Evolutionary conservation across 2,329 filamentous ascomycete genomes (phyloP).

Genomic region (Alternaria incomplexa): DNA sequence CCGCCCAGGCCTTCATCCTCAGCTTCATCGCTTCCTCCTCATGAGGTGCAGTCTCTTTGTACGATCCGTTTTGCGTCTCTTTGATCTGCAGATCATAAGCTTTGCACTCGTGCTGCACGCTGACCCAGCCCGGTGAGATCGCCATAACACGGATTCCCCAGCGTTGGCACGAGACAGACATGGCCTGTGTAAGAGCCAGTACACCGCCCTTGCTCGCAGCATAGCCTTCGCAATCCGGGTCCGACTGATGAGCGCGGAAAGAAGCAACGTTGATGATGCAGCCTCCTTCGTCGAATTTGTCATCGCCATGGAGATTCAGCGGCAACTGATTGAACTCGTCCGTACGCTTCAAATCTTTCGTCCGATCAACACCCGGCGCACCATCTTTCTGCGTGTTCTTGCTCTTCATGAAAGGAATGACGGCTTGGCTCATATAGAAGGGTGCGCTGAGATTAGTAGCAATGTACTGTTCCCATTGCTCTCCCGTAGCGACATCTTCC

Average conservation of each 20-base stretch:
- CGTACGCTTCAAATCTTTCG: slow-evolving; percentile 26
- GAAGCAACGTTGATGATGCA: slow-evolving; percentile 55
- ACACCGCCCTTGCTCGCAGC: slow-evolving; percentile 58
- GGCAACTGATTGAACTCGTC: slow-evolving; percentile 28
- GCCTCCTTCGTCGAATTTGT: slow-evolving; percentile 32
- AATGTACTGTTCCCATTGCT: slow-evolving; percentile 33
- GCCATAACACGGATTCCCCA: slow-evolving; percentile 55
- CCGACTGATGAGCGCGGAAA: slow-evolving; percentile 57
- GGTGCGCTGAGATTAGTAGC: slow-evolving; percentile 30
- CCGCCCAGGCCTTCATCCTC: slow-evolving; percentile 49
- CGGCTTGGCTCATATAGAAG: slow-evolving; percentile 30
- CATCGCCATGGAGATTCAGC: slow-evolving; percentile 24
- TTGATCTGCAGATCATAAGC: slow-evolving; percentile 49
- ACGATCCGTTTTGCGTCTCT: slow-evolving; percentile 21
- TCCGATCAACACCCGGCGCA: slow-evolving; percentile 17
- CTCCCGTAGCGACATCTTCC: slow-evolving; percentile 28
- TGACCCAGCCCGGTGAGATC: slow-evolving; percentile 59
- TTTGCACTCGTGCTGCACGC: slow-evolving; percentile 53
- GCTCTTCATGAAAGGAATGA: slow-evolving; percentile 30
- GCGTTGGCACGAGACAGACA: slow-evolving; percentile 53
- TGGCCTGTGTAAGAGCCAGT: slow-evolving; percentile 56
- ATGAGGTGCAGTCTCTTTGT: slow-evolving; percentile 23
- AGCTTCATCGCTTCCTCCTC: slow-evolving; percentile 20
- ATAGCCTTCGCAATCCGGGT: slow-evolving; percentile 58
- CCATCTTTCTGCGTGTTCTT: slow-evolving; percentile 21